phyloP scores from a whole-genome alignment of 257 asterid genomes.

The Vinca minor region DNA sequence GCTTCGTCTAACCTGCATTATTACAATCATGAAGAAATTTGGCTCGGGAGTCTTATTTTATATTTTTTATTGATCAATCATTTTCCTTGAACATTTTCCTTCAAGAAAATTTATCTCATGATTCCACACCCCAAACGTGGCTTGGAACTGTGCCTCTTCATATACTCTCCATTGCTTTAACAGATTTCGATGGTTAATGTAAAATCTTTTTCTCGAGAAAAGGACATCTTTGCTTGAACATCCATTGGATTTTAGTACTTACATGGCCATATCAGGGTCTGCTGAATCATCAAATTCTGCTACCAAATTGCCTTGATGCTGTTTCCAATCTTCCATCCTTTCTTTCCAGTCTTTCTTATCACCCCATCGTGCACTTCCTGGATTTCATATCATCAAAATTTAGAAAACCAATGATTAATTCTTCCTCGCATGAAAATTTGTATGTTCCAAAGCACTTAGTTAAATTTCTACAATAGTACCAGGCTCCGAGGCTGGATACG shows the following conservation, averaged over 20 bases:
- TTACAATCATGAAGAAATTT: conserved; percentile 1
- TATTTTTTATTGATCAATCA: not conserved
- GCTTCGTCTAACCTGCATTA: conserved; percentile 84
- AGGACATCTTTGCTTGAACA: not conserved
- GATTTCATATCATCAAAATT: conserved; percentile 7
- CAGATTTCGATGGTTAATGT: too few species aligned
- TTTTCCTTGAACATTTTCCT: too few species aligned
- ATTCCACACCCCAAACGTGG: too few species aligned
- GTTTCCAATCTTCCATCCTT: conserved; percentile 95
- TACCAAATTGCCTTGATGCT: conserved; percentile 76
- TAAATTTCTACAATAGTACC: conserved; percentile 23
- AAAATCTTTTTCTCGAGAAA: too few species aligned
- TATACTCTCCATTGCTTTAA: too few species aligned
- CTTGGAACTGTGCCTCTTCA: too few species aligned
- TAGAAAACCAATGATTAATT: too few species aligned
- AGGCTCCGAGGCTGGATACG: conserved; percentile 56
- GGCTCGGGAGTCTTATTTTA: not conserved
- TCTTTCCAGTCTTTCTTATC: conserved; percentile 87
- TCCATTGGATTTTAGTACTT: conserved; percentile 8
- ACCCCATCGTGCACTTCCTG: conserved; percentile 86
- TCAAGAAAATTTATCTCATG: too few species aligned
- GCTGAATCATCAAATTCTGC: conserved; percentile 53
- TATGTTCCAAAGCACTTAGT: not conserved
- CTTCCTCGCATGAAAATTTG: not conserved
- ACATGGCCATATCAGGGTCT: conserved; percentile 78